Evolutionary conservation across 2,329 filamentous ascomycete genomes (phyloP).

Genomic region (Fusarium fujikuroi): DNA sequence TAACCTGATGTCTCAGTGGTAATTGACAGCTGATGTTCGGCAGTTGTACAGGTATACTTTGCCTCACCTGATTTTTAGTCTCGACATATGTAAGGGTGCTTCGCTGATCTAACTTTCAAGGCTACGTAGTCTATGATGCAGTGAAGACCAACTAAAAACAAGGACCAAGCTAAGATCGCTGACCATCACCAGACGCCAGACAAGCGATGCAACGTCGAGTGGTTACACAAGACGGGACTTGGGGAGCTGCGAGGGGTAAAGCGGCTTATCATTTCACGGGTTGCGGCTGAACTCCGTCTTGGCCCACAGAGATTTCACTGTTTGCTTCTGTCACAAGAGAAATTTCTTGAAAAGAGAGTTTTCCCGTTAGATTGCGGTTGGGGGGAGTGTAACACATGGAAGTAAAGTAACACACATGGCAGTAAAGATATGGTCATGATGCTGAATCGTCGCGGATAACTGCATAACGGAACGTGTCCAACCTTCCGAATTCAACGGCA

Average conservation of each 20-base stretch:
- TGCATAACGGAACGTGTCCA: not conserved
- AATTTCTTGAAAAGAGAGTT: not conserved
- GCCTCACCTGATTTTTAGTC: not conserved
- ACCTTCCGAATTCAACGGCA: not conserved
- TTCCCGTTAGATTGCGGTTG: not conserved
- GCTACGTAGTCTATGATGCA: not conserved
- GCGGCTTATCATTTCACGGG: slow-evolving; percentile 9
- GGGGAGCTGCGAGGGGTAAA: slow-evolving; percentile 34
- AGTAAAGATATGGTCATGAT: not conserved
- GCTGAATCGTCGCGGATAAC: slow-evolving; percentile 1
- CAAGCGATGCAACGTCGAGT: slow-evolving; percentile 10
- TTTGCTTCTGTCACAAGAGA: not conserved
- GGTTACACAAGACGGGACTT: slow-evolving; percentile 35
- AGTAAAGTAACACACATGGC: not conserved
- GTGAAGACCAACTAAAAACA: not conserved
- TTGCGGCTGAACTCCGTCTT: slow-evolving; percentile 16
- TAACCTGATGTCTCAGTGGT: not conserved
- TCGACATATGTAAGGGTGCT: not conserved
- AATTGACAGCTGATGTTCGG: not conserved
- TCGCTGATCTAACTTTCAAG: not conserved
- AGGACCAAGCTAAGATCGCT: not conserved
- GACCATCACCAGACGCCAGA: not conserved
- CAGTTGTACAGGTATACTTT: not conserved
- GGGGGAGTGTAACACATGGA: not conserved
- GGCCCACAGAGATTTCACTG: not conserved